Evolutionary conservation across 345 rosid species (phyloP).

Genomic region (Linum lewisii): DNA sequence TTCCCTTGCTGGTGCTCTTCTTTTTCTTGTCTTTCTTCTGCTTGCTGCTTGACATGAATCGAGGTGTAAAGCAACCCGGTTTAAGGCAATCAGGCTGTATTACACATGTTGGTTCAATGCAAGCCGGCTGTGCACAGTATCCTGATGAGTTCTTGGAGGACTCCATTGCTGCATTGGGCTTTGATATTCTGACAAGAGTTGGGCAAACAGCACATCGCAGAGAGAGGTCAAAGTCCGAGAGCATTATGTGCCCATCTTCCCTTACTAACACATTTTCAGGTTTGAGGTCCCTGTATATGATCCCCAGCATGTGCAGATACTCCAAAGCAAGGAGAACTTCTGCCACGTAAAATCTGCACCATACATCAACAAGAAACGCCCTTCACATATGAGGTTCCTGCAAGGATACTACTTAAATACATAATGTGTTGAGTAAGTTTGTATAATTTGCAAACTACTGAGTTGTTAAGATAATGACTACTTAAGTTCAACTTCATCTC

Average conservation of each 20-base stretch:
- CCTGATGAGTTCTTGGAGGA: slow-evolving; percentile 24
- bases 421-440: no score
- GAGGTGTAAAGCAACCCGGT: slow-evolving; percentile 24
- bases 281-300: slow-evolving; percentile 28
- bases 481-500: no score
- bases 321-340: slow-evolving; percentile 30
- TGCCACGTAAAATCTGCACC: slow-evolving; percentile 25
- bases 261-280: slow-evolving; percentile 27
- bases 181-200: slow-evolving; percentile 21
- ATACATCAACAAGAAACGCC: background rate
- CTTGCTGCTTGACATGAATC: slow-evolving; percentile 15
- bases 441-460: no score
- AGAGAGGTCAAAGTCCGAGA: slow-evolving; percentile 27
- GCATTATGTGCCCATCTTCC: slow-evolving; percentile 32
- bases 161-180: slow-evolving; percentile 8
- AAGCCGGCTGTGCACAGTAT: slow-evolving; percentile 21
- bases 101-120: slow-evolving; percentile 22
- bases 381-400: background rate
- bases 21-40: slow-evolving; percentile 16
- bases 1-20: slow-evolving; percentile 6
- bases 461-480: no score
- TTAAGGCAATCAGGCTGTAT: slow-evolving; percentile 25
- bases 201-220: slow-evolving; percentile 25
- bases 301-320: slow-evolving; percentile 32
- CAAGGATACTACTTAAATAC: no score